phyloP scores from a whole-genome alignment of 805 yeast genomes.

The Wickerhamiella shivajii region DNA sequence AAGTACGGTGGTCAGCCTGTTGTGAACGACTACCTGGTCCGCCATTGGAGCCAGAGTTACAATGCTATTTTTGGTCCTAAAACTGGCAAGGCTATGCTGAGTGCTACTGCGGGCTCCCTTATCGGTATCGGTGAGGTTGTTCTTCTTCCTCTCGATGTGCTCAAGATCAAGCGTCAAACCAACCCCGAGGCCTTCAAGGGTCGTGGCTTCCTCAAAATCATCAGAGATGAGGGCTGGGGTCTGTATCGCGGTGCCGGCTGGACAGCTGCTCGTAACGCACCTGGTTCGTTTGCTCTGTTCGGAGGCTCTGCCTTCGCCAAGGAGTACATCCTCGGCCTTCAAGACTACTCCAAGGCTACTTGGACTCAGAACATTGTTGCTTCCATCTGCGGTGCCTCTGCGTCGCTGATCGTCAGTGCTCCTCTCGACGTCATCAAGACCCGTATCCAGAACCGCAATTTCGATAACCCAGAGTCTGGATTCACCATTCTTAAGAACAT shows the following conservation, averaged over 20 bases:
- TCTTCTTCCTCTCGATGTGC: slow-evolving; percentile 84
- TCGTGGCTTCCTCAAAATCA: slow-evolving; percentile 79
- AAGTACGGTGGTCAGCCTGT: slow-evolving; percentile 99
- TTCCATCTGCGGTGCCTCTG: slow-evolving; percentile 91
- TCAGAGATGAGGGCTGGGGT: slow-evolving; percentile 83
- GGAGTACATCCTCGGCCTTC: slow-evolving; percentile 77
- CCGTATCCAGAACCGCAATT: slow-evolving; percentile 91
- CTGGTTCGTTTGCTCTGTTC: slow-evolving; percentile 93
- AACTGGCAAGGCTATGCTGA: slow-evolving; percentile 92
- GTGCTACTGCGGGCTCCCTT: slow-evolving; percentile 94
- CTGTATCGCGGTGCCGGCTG: slow-evolving; percentile 98
- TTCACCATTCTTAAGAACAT: slow-evolving; percentile 85
- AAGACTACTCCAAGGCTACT: slow-evolving; percentile 81
- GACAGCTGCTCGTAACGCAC: slow-evolving; percentile 99
- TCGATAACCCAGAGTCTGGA: slow-evolving; percentile 91
- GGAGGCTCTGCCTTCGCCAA: slow-evolving; percentile 99
- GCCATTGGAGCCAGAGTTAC: slow-evolving; percentile 53
- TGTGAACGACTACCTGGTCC: slow-evolving; percentile 80
- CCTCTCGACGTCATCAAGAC: slow-evolving; percentile 97
- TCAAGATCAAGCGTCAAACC: slow-evolving; percentile 97
- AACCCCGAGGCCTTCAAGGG: slow-evolving; percentile 99
- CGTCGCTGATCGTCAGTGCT: slow-evolving; percentile 91
- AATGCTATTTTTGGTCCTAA: slow-evolving; percentile 76
- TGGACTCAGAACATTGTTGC: slow-evolving; percentile 92
- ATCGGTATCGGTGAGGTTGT: slow-evolving; percentile 98